These are phyloP conservation scores for Tilletia caries DNA, from an alignment of 1,284 basidiomycete species.

Conservation along the genomic window DNA sequence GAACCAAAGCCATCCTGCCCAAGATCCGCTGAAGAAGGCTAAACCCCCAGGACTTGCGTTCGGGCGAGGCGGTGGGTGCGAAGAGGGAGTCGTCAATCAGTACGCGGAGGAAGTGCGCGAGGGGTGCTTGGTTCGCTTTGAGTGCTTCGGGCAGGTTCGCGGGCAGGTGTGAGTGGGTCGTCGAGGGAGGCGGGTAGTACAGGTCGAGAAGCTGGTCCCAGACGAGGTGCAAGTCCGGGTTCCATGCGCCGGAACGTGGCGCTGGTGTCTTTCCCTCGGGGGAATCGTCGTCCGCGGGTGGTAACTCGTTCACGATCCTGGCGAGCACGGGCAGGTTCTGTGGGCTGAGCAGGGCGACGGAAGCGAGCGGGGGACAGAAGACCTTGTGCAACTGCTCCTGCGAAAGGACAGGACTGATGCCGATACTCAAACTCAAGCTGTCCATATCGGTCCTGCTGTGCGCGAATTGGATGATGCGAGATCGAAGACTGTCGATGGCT, in stretches of 20 bases:
- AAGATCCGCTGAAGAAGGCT: slow-evolving; percentile 81
- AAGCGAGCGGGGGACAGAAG: slow-evolving; percentile 68
- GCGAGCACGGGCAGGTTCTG: slow-evolving; percentile 73
- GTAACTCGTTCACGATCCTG: slow-evolving; percentile 54
- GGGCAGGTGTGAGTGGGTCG: slow-evolving; percentile 18
- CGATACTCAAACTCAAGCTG: background rate
- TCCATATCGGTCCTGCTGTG: background rate
- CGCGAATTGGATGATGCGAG: slow-evolving; percentile 22
- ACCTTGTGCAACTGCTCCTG: background rate
- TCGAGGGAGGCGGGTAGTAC: slow-evolving; percentile 56
- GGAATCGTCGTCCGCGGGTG: slow-evolving; percentile 63
- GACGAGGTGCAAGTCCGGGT: slow-evolving; percentile 84
- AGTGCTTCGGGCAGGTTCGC: slow-evolving; percentile 10
- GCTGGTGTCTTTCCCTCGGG: slow-evolving; percentile 50
- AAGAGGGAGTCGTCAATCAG: slow-evolving; percentile 92
- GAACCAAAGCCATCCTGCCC: slow-evolving; percentile 61
- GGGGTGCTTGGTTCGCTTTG: slow-evolving; percentile 63
- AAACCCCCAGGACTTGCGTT: slow-evolving; percentile 94
- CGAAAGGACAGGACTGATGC: slow-evolving; percentile 8
- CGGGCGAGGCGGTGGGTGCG: slow-evolving; percentile 73
- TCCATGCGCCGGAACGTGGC: slow-evolving; percentile 63
- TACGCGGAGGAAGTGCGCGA: slow-evolving; percentile 83
- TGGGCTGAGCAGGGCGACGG: slow-evolving; percentile 65
- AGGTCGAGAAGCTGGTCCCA: slow-evolving; percentile 80
- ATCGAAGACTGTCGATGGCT: slow-evolving; percentile 30